Evolutionary conservation across 768 basidiomycete species (phyloP), one percentile per base, ranked within the genome.

Genomic region (Termitomyces sp.): DNA sequence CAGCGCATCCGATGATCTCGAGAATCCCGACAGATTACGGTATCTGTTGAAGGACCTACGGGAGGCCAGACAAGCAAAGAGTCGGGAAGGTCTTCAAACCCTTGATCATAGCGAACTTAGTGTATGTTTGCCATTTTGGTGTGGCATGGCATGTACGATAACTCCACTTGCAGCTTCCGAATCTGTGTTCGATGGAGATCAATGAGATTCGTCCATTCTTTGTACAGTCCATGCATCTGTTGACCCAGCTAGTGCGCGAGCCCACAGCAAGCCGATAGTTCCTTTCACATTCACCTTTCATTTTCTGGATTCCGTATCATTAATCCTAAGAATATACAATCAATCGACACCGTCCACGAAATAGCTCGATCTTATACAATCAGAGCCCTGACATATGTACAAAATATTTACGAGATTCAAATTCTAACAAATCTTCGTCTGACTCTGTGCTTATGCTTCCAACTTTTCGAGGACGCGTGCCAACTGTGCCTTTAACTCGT

Each of bases 171-270:
- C 67, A 95, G 93, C 77, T 97, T 58, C 84, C 91, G 4, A 90
- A 94, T 61, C 73, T 96, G 19, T 89, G 85, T 58, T 84, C 91
- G 1, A 88, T 95, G 86, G 94, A 97, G 70, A 90, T 97, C 72
- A 93, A 94, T 73, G 94, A 96, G 68, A 89, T 96, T 62, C 80
- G 92, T 37, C 91, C 94, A 2, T 91, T 91, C 75, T 94, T 95
- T 64, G 76, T 88, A 34, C 85, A 84, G 60, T 82, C 91, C 0
- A 94, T 94, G 91, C 77, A 80, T 56, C 70, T 89, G 43, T 72
- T 92, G 43, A 83, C 78, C 0, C 83, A 87, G 58, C 75, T 92
- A n/a, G 66, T 69, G 10, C 70, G 70, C 8, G 46, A 58, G 57
- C 67, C 68, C 42, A 56, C 57, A 46, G 49, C 61, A 44, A 64